Evolutionary conservation across 352 stramenopile genomes (phyloP).

Genomic region (Globisporangium iwayamae): DNA sequence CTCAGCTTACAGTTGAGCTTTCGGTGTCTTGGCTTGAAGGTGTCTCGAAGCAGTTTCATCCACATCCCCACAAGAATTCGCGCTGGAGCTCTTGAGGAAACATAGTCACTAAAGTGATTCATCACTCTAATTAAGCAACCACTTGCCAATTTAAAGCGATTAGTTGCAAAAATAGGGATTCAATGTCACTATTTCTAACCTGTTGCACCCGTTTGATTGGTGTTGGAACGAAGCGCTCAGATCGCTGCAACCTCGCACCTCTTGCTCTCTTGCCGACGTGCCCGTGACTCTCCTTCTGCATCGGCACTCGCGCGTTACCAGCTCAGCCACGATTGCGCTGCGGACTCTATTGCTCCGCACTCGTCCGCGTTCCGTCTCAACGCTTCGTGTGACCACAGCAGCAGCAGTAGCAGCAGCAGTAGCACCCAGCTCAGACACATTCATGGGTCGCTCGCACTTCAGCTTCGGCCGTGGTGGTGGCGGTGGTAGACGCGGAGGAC

Average conservation of each 20-base stretch:
- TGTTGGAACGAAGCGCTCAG: slow-evolving; percentile 9
- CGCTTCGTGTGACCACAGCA: not conserved
- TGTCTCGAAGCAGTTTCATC: not conserved
- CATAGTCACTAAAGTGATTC: not conserved
- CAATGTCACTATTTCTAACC: slow-evolving; percentile 2
- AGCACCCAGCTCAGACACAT: not conserved
- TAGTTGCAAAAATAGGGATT: not conserved
- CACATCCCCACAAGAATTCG: slow-evolving; percentile 4
- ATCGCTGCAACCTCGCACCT: not conserved
- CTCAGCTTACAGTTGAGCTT: not conserved
- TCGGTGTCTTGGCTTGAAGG: not conserved
- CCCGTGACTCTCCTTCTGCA: not conserved
- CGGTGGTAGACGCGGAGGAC: slow-evolving; percentile 26
- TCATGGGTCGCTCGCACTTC: slow-evolving; percentile 17
- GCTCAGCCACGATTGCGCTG: slow-evolving; percentile 7
- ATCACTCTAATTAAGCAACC: not conserved
- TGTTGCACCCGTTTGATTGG: slow-evolving; percentile 6
- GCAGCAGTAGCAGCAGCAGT: not conserved
- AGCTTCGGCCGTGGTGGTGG: slow-evolving; percentile 22
- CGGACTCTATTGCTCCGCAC: not conserved
- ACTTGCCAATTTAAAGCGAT: not conserved
- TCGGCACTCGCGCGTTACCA: not conserved
- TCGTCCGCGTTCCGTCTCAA: slow-evolving; percentile 1
- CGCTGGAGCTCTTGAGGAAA: not conserved
- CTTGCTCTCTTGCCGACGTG: not conserved